A percentile compares a stretch with the other conserved stretches of the same genome.
These are phyloP conservation scores for Rhodotorula sp. DNA, from an alignment of 1,284 basidiomycete species.

Conservation along the genomic window DNA sequence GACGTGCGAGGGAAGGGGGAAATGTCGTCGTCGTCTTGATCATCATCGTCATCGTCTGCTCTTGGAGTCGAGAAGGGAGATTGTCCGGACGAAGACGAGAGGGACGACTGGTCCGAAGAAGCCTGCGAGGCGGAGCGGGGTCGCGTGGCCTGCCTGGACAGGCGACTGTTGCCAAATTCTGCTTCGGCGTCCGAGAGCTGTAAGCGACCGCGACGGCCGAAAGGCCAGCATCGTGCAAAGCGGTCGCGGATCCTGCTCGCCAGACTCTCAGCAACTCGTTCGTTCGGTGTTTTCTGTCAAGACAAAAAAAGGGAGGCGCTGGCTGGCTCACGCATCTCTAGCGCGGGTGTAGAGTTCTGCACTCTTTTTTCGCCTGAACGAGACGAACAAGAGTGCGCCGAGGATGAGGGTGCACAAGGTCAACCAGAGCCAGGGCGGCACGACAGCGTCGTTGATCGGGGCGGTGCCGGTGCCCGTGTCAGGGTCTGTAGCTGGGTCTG, in stretches of 20 bases:
- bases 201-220: background rate
- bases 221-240: background rate
- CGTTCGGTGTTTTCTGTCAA: too few species aligned
- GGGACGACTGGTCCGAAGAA: constrained; percentile 5
- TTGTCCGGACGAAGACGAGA: background rate
- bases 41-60: background rate
- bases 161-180: background rate
- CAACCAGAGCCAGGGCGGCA: constrained; percentile 35
- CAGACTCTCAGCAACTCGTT: background rate
- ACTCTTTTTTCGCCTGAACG: constrained; percentile 19
- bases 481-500: background rate
- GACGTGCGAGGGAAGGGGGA: background rate
- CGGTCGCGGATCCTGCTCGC: background rate
- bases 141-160: background rate
- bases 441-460: constrained; percentile 5
- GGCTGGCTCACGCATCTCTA: constrained; percentile 11
- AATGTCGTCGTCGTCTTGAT: background rate
- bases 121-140: background rate
- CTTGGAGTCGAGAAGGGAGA: background rate
- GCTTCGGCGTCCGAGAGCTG: constrained; percentile 8
- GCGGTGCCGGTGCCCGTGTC: background rate
- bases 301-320: too few species aligned
- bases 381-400: constrained; percentile 28
- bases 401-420: constrained; percentile 24
- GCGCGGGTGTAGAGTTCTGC: constrained; percentile 16